phyloP scores from a whole-genome alignment of 768 basidiomycete species.

The Mrakia frigida region DNA sequence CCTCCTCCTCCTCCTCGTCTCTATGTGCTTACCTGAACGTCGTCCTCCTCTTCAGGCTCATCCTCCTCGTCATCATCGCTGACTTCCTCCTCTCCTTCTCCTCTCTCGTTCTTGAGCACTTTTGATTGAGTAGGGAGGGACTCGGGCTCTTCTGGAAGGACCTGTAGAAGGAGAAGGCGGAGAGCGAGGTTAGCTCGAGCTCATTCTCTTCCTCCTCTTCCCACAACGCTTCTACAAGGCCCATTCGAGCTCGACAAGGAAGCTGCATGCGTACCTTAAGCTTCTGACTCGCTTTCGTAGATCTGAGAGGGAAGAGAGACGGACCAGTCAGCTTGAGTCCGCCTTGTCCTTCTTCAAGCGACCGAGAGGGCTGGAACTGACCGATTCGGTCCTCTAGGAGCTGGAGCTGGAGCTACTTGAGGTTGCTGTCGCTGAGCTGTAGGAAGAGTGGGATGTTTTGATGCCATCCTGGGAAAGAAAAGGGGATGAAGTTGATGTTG shows the following conservation, averaged over 20 bases:
- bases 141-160: slow-evolving; percentile 32
- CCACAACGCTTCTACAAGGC: neutral
- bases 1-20: no score
- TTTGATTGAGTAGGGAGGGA: slow-evolving; percentile 28
- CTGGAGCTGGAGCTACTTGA: slow-evolving; percentile 22
- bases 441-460: slow-evolving; percentile 3
- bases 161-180: slow-evolving; percentile 10
- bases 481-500: neutral
- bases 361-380: neutral
- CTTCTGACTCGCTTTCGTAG: slow-evolving; percentile 31
- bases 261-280: slow-evolving; percentile 7
- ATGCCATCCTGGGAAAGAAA: slow-evolving; percentile 1
- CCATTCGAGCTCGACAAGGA: neutral
- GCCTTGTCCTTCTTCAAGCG: no score
- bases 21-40: slow-evolving; percentile 29
- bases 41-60: slow-evolving; percentile 28
- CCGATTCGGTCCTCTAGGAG: slow-evolving; percentile 29
- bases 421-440: slow-evolving; percentile 17
- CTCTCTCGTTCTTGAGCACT: slow-evolving; percentile 28
- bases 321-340: neutral
- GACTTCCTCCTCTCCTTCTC: slow-evolving; percentile 23
- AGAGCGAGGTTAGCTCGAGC: neutral
- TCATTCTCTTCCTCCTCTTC: neutral
- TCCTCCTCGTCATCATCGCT: slow-evolving; percentile 26
- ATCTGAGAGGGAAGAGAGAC: slow-evolving; percentile 1